These are phyloP conservation scores for Sporothrix dimorphospora DNA, from an alignment of 2,329 filamentous ascomycete species.

Conservation along the genomic window DNA sequence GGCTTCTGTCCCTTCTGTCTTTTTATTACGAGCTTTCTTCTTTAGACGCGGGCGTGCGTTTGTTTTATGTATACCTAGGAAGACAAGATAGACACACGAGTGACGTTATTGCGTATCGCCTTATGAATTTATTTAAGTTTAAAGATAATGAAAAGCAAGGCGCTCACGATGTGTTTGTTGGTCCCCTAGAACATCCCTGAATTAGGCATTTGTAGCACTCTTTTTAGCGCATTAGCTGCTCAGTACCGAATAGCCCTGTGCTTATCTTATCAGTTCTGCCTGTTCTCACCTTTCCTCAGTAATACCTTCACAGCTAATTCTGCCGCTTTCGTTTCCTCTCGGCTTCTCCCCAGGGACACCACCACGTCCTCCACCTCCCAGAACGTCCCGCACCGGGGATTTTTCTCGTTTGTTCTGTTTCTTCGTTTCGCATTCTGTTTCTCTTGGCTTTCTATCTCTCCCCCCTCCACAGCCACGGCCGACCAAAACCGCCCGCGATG, in stretches of 20 bases:
- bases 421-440: not conserved
- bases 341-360: slow-evolving; percentile 19
- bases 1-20: not conserved
- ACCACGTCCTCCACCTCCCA: not conserved
- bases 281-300: not conserved
- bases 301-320: not conserved
- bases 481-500: slow-evolving; percentile 38
- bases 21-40: not conserved
- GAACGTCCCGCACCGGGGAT: slow-evolving; percentile 10
- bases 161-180: not conserved
- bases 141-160: not conserved
- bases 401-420: slow-evolving; percentile 7
- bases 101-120: not conserved
- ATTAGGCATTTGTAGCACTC: not conserved
- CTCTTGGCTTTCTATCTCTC: not conserved
- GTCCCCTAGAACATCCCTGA: not conserved
- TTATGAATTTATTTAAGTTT: not conserved
- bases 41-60: slow-evolving; percentile 14
- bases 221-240: not conserved
- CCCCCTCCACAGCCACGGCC: not conserved
- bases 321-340: slow-evolving; percentile 18
- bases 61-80: not conserved
- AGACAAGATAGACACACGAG: slow-evolving; percentile 23
- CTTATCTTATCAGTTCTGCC: slow-evolving; percentile 22
- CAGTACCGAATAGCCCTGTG: not conserved